Evolutionary conservation across 2,329 filamentous ascomycete species (phyloP), one percentile per base, ranked within the genome.

Genomic region (Chlorencoelia australis): DNA sequence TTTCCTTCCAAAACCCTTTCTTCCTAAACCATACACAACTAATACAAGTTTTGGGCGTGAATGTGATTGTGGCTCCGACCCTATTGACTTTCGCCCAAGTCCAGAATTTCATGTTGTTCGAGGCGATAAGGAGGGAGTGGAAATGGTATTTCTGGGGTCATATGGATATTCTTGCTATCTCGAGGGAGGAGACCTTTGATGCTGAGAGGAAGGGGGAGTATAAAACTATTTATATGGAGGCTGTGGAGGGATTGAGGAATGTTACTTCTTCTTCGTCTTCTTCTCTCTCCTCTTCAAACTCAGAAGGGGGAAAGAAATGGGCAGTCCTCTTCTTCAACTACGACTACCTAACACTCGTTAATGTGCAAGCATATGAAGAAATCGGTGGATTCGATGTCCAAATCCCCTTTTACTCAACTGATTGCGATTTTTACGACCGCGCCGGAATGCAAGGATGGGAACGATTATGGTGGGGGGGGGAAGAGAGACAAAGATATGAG

Each of bases 371-470:
- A 0, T 67, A 66, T 47, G 61, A 66, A 42, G 62, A 43, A 1
- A 22, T 52, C 3, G 64, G 71, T 14, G 68, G 63, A 0, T 77
- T 71, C 69, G 73, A 77, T 48, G 66, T 67, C 0, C 55, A 69
- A 39, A 74, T 78, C 26, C 68, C 71, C 0, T 76, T 68, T 47
- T 75, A 75, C 50, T 61, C 66, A 41, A 71, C 66, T 21, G 71
- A 76, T 48, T 75, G 69, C 53, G 71, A 74, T 49, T 65, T 69
- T 59, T 67, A 73, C 46, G 56, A 56, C 5, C 61, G 69, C 3
- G 44, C 72, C n/a, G 40, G 46, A 5, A 69, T 71, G 66, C 55
- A 51, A 10, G 59, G 62, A 4, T 67, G 63, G 58, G 60, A 54
- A 5, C n/a, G 33, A 10, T 33, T 39, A 25, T 28, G 24, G n/a